Percentiles rank a stretch among this genome's conserved stretches.
Conservation (phyloP, 371 early-diverging fungal species). For the Blastocladiella emersonii region DNA sequence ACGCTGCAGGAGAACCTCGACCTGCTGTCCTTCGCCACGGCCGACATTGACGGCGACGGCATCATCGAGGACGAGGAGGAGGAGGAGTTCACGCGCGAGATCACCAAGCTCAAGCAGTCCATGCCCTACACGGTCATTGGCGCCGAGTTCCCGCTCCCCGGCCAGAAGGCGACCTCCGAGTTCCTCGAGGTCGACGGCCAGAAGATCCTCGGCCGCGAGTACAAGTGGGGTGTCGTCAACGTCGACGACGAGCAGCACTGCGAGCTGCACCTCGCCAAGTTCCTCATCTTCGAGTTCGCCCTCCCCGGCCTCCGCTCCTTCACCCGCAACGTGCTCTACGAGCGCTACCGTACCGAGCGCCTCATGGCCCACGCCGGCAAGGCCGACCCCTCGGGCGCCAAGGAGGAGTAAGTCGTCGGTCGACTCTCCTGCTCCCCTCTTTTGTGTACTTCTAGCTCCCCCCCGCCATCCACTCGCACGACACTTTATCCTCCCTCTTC, state of each 20-base stretch:
- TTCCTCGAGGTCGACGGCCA: constrained; percentile 8
- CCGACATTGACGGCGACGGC: constrained; percentile 8
- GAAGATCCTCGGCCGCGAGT: constrained; percentile 9
- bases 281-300: background rate
- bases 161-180: constrained; percentile 1
- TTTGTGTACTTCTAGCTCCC: too few species aligned
- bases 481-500: too few species aligned
- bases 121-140: constrained; percentile 7
- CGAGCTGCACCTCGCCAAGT: constrained; percentile 6
- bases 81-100: background rate
- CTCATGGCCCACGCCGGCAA: constrained; percentile 1
- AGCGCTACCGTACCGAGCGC: constrained; percentile 4
- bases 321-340: constrained; percentile 1
- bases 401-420: constrained; percentile 2
- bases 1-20: background rate
- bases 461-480: too few species aligned
- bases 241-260: constrained; percentile 8
- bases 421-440: too few species aligned
- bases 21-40: background rate
- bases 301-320: background rate
- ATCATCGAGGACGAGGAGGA: constrained; percentile 5
- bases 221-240: constrained; percentile 9
- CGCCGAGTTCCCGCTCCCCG: constrained; percentile 3
- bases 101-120: background rate
- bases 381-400: background rate